Base-by-base conservation (phyloP, 2,329 filamentous ascomycete genomes). In the Calonectria pseudoreteaudii region DNA sequence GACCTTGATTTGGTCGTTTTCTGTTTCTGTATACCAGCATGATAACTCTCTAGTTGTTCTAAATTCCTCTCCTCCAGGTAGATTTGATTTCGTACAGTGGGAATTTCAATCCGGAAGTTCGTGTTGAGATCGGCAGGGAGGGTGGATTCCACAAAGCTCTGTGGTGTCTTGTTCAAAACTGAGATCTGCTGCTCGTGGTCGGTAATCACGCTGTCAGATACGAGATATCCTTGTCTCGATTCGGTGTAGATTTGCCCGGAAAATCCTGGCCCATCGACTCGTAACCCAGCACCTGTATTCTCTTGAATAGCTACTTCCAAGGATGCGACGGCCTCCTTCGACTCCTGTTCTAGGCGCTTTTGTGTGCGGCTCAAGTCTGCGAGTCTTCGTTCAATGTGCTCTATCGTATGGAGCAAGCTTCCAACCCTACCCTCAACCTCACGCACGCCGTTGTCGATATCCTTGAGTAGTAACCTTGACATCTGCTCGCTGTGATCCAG, bases 401-500 rank as follows among this genome's bases (percentile, higher is more conserved):
- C 38, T 7, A 67, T 75, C 2, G 2, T 71, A 14, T 9, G 18
- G 0, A 28, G 4, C 1, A 72, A 53, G 1, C 26, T 41, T 34
- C 76, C 49, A 2, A 72, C 6, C 1, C 64, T 68, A 1, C 5
- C 1, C 16, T 64, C 8, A 1, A 74, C 11, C 14, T 26, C 14
- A 5, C 38, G 14, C 11, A 64, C 13, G 3, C 73, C 23, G 0
- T 14, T 36, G 8, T 78, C 68, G 1, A 79, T 31, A 2, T 70
- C 28, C 18, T 66, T 71, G 30, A 79, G 71, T 3, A 77, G n/a
- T n/a, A 20, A 10, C 5, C 14, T 77, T 13, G 74, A 73, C 8
- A 74, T 50, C 1, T 70, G 26, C 0, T n/a, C 70, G 31, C 72
- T 79, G 0, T 70, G 49, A 41, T 79, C 75, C 5, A 79, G n/a